phyloP scores from a whole-genome alignment of 345 rosid species.

The Eucalyptus brandiana region DNA sequence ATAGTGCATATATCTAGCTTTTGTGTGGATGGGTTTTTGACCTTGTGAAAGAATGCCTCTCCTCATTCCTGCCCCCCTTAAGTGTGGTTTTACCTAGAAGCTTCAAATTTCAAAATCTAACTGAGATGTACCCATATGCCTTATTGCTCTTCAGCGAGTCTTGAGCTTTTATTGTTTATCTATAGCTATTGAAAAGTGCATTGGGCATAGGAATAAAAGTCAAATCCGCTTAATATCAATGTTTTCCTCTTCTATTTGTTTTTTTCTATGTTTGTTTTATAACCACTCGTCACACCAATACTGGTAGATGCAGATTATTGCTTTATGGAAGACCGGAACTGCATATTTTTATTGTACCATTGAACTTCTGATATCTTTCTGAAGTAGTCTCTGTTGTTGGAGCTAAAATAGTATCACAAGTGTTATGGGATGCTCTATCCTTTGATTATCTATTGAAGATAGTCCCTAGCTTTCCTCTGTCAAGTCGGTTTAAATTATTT shows the following conservation, averaged over 20 bases:
- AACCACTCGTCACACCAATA: not conserved
- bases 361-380: not conserved
- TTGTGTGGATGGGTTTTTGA: not conserved
- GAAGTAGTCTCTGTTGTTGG: not conserved
- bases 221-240: not conserved
- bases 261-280: not conserved
- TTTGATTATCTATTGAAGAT: not conserved
- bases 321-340: not conserved
- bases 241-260: not conserved
- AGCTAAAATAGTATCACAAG: not conserved
- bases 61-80: not conserved
- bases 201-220: not conserved
- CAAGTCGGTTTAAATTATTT: not conserved
- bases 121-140: not conserved
- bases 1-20: not conserved
- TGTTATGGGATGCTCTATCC: not conserved
- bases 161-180: not conserved
- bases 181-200: not conserved
- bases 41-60: not conserved
- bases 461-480: not conserved
- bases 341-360: not conserved
- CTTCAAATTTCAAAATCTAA: not conserved
- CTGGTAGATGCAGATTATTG: not conserved
- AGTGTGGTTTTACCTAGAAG: not conserved
- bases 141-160: not conserved